A percentile compares a stretch with the other conserved stretches of the same genome.
phyloP scores from a whole-genome alignment of 2,329 filamentous ascomycete genomes.

The Ciborinia camelliae region DNA sequence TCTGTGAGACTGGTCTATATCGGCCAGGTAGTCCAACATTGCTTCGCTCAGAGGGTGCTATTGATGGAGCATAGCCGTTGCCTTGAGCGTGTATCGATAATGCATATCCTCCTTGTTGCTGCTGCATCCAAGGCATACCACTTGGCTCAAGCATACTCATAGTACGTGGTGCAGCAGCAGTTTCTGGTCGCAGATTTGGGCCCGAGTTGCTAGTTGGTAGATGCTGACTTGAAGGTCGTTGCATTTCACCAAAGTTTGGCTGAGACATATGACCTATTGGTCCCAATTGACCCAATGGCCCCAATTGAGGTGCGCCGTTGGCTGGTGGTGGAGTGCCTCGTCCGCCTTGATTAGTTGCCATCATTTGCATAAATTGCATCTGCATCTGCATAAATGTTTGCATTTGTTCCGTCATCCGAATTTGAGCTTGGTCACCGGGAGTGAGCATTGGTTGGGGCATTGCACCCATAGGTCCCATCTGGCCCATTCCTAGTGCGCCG shows the following conservation, averaged over 20 bases:
- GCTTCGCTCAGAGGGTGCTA: constrained; percentile 92
- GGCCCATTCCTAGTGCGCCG: constrained; percentile 33
- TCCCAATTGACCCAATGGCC: constrained; percentile 17
- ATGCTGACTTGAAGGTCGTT: constrained; percentile 27
- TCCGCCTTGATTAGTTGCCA: constrained; percentile 43
- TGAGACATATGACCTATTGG: constrained; percentile 28
- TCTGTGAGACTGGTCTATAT: constrained; percentile 83
- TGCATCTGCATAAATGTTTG: constrained; percentile 89
- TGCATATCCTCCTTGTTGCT: constrained; percentile 38
- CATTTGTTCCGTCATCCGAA: constrained; percentile 82
- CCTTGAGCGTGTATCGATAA: constrained; percentile 49
- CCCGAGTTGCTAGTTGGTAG: constrained; percentile 7
- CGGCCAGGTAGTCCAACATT: constrained; percentile 86
- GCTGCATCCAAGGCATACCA: constrained; percentile 53
- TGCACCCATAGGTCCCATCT: constrained; percentile 35
- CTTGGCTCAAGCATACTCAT: constrained; percentile 80
- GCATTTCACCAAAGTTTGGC: constrained; percentile 27
- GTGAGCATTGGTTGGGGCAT: constrained; percentile 40
- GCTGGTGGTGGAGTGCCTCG: background rate
- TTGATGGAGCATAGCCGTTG: constrained; percentile 76
- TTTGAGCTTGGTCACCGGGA: constrained; percentile 67
- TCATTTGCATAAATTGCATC: constrained; percentile 91
- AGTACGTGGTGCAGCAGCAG: constrained; percentile 48
- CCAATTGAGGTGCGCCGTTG: constrained; percentile 23
- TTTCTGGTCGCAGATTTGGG: constrained; percentile 26